Base-by-base conservation (phyloP, 176 grass and related monocot species). In the Bonia amplexicaulis region DNA sequence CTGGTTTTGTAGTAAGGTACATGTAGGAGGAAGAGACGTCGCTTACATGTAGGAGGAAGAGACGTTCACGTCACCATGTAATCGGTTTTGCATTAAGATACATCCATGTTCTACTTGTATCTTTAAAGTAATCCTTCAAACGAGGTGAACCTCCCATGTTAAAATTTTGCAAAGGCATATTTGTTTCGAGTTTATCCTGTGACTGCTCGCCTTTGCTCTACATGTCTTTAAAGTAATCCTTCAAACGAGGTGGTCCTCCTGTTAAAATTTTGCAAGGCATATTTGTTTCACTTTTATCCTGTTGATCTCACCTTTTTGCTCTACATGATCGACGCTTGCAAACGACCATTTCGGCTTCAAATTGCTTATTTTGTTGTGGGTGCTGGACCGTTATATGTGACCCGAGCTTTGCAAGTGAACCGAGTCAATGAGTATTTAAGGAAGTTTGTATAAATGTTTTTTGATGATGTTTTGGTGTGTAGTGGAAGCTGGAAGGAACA, bases 1-100 rank as follows among this genome's bases (percentile, higher is more conserved):
- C 12, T 67, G 14, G 0, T n/a, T 78, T 73, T 74, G 40, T 74
- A 17, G 37, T 5, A 62, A 39, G 39, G 15, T 69, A 75, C 23
- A 26, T 78, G 12, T 3, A 47, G 1, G 63, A 87, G 77, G 31
- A 82, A 80, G 73, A 66, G 58, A 67, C 83, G 10, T 29, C 63
- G 35, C 31, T 8, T n/a, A n/a, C n/a, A n/a, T n/a, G n/a, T n/a
- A n/a, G n/a, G n/a, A n/a, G n/a, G n/a, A n/a, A n/a, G n/a, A n/a
- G n/a, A n/a, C n/a, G n/a, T n/a, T n/a, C n/a, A n/a, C n/a, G 31
- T 27, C 20, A 69, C 82, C 76, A 48, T 89, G 20, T 39, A 6
- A 35, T 79, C 6, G 1, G 44, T 66, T 35, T 47, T 71, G 53
- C 48, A 54, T 23, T 49, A 10, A 61, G 67, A 40, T 29, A 7